Evolutionary conservation across 208 protist genomes (phyloP), one percentile per base, ranked within the genome.

Genomic region (Wallacemonas sp.): DNA sequence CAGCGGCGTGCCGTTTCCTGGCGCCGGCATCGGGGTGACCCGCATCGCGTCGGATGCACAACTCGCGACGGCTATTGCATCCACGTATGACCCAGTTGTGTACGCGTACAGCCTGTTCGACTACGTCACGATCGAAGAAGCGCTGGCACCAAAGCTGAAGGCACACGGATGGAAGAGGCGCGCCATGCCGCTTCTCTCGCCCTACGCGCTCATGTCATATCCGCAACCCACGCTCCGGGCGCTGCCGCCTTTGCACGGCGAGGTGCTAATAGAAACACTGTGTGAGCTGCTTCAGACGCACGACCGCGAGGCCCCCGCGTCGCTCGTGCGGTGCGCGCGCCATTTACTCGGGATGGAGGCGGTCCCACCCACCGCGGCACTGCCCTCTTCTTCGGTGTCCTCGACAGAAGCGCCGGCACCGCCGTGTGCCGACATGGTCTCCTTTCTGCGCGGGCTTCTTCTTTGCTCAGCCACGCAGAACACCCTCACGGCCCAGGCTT

Each of bases 81-180:
- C 44, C 14, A 38, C 65, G 3, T 80, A 70, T 47, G 68, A 77
- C 21, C 42, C 68, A 0, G 44, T 64, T 27, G 76, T 75, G 14
- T 89, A 86, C 53, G 64, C 76, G 46, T 89, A 89, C 66, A 53
- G 63, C 26, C 26, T 77, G 0, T 83, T 80, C 28, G 79, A 89
- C 31, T 36, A 77, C 6, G 41, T 77, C 4, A 34, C 54, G 1
- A 76, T 89, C 28, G 3, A 75, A 22, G 41, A 72, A 30, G 33
- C 30, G 2, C 62, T 70, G 9, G 27, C 14, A 11, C 34, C 46
- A 3, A 24, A 17, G 46, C 3, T 36, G 17, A 19, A 17, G 9
- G 17, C 6, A 27, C 8, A 11, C 5, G 8, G 19, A 22, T 8
- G 38, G 5, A 15, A 17, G 6, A 15, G 11, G 0, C 15, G 5